These are phyloP conservation scores for Pleochaeta shiraiana DNA, from an alignment of 2,329 filamentous ascomycete genomes.

Conservation along the genomic window DNA sequence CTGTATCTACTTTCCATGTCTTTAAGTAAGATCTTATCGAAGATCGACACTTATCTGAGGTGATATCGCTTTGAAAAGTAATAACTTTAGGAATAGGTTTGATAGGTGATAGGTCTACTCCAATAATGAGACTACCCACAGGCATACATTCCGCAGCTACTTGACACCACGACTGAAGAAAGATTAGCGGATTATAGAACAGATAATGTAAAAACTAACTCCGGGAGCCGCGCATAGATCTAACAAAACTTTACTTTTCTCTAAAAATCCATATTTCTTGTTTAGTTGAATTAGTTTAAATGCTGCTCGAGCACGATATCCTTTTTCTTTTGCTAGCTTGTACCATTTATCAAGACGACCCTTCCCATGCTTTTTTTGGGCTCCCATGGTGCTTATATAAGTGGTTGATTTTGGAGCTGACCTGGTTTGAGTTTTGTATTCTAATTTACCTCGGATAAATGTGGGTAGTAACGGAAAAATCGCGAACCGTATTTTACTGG, in stretches of 20 bases:
- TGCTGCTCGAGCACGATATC: conserved; percentile 82
- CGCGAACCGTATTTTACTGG: too few relatives aligned
- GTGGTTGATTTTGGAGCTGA: too few relatives aligned
- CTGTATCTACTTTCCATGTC: conserved; percentile 88
- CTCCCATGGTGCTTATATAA: conserved; percentile 72
- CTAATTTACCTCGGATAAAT: too few relatives aligned
- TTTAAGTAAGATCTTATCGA: conserved; percentile 81
- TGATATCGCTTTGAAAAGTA: conserved; percentile 95
- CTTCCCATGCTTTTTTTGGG: conserved; percentile 98
- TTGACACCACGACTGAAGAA: conserved; percentile 70
- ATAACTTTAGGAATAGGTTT: conserved; percentile 90
- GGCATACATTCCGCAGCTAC: conserved; percentile 95
- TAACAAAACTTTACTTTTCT: conserved; percentile 87
- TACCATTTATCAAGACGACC: conserved; percentile 99
- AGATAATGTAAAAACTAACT: conserved; percentile 27
- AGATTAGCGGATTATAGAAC: conserved; percentile 9
- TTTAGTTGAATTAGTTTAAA: conserved; percentile 98
- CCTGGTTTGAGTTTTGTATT: too few relatives aligned
- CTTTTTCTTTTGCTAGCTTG: conserved; percentile 94
- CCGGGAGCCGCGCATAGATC: conserved; percentile 96
- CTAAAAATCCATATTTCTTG: conserved; percentile 96
- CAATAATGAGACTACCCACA: conserved; percentile 68
- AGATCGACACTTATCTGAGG: conserved; percentile 82
- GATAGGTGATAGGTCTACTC: conserved; percentile 86
- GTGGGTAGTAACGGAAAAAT: too few relatives aligned